Conservation (phyloP, 768 basidiomycete genomes). For the Goffeauzyma gilvescens region DNA sequence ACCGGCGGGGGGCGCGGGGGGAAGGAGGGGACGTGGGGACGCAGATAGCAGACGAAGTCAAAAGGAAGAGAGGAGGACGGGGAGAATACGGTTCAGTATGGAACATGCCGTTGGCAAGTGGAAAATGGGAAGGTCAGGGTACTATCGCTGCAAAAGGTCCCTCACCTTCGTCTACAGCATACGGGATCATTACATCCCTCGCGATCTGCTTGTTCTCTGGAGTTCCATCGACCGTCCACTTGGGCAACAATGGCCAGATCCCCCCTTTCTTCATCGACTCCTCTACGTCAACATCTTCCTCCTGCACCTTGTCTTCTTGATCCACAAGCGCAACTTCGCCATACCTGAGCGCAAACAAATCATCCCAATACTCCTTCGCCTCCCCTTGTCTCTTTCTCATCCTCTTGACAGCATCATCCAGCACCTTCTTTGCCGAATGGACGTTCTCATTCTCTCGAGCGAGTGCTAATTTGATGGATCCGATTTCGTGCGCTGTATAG, state of each 20-base stretch:
- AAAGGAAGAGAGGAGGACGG: no score
- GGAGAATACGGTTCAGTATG: neutral
- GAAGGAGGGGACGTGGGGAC: no score
- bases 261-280: neutral
- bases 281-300: neutral
- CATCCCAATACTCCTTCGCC: neutral
- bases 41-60: no score
- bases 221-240: slow-evolving; percentile 1
- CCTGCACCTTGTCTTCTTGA: neutral
- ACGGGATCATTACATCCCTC: slow-evolving; percentile 11
- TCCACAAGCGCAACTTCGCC: no score
- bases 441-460: neutral
- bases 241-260: slow-evolving; percentile 3
- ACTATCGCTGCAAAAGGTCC: no score
- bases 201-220: slow-evolving; percentile 4
- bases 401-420: neutral
- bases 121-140: no score
- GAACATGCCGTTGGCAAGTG: no score
- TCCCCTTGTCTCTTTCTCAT: neutral
- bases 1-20: no score
- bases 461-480: neutral
- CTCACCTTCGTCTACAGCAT: slow-evolving; percentile 11
- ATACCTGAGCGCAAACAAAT: neutral
- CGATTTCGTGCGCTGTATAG: neutral
- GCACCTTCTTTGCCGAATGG: neutral